Conservation (phyloP, 2,329 filamentous ascomycete genomes). For the Zymoseptoria crescenta region DNA sequence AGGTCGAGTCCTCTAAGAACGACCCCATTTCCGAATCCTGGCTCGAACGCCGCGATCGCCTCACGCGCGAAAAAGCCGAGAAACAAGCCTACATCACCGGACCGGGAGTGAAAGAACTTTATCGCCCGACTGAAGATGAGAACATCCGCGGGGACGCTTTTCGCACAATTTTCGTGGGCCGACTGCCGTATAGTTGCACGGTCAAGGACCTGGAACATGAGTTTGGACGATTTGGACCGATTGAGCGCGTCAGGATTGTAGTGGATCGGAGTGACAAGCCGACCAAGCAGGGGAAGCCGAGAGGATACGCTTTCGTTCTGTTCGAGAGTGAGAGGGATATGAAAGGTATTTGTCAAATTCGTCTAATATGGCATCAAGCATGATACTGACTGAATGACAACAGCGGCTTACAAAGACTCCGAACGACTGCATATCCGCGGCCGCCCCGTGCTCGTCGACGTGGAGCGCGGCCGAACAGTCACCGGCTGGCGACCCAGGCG, state of each 20-base stretch:
- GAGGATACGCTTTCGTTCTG: constrained; percentile 93
- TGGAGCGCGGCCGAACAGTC: constrained; percentile 90
- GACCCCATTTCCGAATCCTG: constrained; percentile 78
- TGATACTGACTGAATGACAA: constrained; percentile 38
- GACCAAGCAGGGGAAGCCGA: constrained; percentile 39
- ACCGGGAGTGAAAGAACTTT: constrained; percentile 58
- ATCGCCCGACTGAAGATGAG: constrained; percentile 73
- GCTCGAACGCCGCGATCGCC: constrained; percentile 77
- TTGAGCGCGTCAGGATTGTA: constrained; percentile 66
- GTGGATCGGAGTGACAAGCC: constrained; percentile 69
- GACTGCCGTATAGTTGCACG: constrained; percentile 81
- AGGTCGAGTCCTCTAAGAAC: constrained; percentile 45
- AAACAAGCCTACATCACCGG: constrained; percentile 55
- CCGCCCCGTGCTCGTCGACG: constrained; percentile 85
- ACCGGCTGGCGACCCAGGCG: constrained; percentile 88
- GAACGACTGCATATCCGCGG: constrained; percentile 92
- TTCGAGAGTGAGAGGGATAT: constrained; percentile 97
- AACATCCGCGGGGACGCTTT: constrained; percentile 90
- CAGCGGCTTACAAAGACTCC: constrained; percentile 83
- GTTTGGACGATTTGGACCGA: constrained; percentile 86
- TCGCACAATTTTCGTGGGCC: constrained; percentile 87
- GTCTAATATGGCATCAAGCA: background rate
- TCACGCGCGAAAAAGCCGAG: constrained; percentile 71
- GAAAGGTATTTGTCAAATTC: constrained; percentile 64
- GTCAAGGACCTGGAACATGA: constrained; percentile 87